phyloP scores from a whole-genome alignment of 768 basidiomycete genomes.

The Boletus tylopilopsis region DNA sequence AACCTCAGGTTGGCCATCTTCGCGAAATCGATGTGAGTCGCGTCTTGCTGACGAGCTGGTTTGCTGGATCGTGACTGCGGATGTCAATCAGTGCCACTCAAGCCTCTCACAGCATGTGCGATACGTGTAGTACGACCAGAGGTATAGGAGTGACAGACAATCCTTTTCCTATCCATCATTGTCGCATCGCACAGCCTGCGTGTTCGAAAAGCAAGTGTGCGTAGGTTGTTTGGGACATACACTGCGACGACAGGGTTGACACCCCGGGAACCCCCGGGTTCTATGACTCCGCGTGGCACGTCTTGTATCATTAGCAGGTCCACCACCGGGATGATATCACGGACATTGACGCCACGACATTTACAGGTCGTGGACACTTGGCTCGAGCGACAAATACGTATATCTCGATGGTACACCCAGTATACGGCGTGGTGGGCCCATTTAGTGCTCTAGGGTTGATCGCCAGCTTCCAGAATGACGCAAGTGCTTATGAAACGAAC shows the following conservation, averaged over 20 bases:
- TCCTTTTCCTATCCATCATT: constrained; percentile 12
- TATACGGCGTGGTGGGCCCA: constrained; percentile 5
- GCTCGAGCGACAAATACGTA: constrained; percentile 1
- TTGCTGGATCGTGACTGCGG: constrained; percentile 36
- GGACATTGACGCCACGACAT: neutral
- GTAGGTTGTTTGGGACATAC: constrained; percentile 12
- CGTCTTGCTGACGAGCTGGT: neutral
- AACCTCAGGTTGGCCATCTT: constrained; percentile 40
- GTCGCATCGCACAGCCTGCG: constrained; percentile 11
- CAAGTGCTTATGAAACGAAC: constrained; percentile 8
- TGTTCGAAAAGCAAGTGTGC: neutral
- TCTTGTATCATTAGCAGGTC: constrained; percentile 8
- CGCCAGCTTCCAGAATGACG: constrained; percentile 20
- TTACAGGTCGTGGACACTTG: constrained; percentile 14
- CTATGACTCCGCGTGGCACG: constrained; percentile 15
- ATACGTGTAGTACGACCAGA: constrained; percentile 24
- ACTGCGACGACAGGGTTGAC: constrained; percentile 7
- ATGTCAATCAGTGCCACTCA: constrained; percentile 40
- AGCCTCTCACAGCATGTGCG: constrained; percentile 49
- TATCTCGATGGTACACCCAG: neutral
- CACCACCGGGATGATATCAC: neutral
- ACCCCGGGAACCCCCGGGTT: constrained; percentile 12
- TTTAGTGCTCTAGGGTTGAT: constrained; percentile 11
- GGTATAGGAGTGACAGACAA: neutral
- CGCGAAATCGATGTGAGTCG: constrained; percentile 35